Conservation (phyloP, 2,329 filamentous ascomycete species). For the Neoscytalidium dimidiatum region DNA sequence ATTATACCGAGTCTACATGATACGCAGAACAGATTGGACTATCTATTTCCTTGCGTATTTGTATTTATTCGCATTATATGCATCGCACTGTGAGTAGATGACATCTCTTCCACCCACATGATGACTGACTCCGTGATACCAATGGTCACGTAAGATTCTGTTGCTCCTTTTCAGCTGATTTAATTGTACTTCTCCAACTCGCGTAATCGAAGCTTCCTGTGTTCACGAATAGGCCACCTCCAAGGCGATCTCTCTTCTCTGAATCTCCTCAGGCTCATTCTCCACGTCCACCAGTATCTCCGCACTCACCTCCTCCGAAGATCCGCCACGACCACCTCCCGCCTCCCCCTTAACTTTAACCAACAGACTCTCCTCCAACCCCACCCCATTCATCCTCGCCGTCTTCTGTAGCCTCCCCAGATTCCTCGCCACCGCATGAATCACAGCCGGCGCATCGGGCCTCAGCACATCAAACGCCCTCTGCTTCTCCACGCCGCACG, state of each 20-base stretch:
- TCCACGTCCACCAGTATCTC: conserved; percentile 3
- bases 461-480: conserved; percentile 17
- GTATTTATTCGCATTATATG: no score
- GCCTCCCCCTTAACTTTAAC: neutral
- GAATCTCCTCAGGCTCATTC: neutral
- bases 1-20: no score
- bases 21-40: no score
- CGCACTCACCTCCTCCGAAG: neutral
- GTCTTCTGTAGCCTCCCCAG: conserved; percentile 14
- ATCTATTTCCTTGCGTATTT: no score
- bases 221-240: neutral
- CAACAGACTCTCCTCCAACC: neutral
- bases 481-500: neutral
- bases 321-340: neutral
- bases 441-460: conserved; percentile 14
- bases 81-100: no score
- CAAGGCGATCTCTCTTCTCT: neutral
- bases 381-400: conserved; percentile 13
- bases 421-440: conserved; percentile 17
- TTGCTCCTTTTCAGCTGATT: no score
- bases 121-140: no score
- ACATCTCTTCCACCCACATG: no score
- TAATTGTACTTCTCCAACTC: no score
- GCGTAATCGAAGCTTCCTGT: no score
- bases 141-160: no score